Base-by-base conservation (phyloP, 306 rosid species). In the Cucurbita ficifolia region DNA sequence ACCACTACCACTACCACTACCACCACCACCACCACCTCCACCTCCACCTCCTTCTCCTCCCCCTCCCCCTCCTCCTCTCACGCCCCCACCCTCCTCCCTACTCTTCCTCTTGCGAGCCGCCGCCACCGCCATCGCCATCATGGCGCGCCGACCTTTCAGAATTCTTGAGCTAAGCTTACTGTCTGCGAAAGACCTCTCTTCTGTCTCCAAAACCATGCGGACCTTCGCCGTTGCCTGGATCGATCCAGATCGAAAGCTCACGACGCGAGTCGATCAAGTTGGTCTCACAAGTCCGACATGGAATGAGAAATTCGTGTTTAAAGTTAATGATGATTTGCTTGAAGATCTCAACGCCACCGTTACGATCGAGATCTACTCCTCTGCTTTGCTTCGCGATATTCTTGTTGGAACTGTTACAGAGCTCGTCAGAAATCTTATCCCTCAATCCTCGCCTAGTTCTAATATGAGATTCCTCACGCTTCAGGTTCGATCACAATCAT, bases 221-320 rank as follows among this genome's bases (percentile, higher is more conserved):
- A 83, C 96, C 16, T 94, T 87, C 49, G 91, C 92, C 16, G 95
- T 91, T 3, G 87, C 84, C 0, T 94, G 97, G 96, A 35, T 94
- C 0, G 59, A 84, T 33, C 88, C 92, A 0, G 73, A 86, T 7
- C 85, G 91, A 3, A 94, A 85, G 75, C 40, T 90, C 5, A 48
- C 78, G 3, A 87, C 96, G 2, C 82, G 84, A 2, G 77, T 85
- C 5, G 95, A 88, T 53, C 67, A 74, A 11, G 75, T 56, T 1
- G 96, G 96, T 12, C 76, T 84, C 54, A 86, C 81, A 17, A 79
- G 73, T 68, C 97, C 98, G 0, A 83, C 82, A 0, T 94, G 97
- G 98, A 87, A 90, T 76, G 92, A 94, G 71, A 90, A 87, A 50
- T 87, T 94, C 56, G 89, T 91, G 11, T 94, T 90, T 77, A 85